Base-by-base conservation (phyloP, 345 rosid species). In the Punica granatum region DNA sequence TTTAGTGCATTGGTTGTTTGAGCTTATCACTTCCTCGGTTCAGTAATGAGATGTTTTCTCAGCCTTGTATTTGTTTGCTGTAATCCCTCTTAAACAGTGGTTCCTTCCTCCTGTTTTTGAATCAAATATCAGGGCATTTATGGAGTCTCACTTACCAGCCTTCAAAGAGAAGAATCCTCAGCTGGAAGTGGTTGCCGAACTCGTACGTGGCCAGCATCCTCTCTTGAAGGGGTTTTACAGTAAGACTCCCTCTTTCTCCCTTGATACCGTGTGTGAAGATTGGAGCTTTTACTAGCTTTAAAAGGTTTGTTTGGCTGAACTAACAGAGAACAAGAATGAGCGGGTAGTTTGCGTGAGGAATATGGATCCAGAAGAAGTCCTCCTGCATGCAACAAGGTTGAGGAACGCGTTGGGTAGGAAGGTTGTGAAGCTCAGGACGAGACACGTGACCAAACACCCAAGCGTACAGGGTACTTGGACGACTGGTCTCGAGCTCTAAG, bases 381-480 rank as follows among this genome's bases (percentile, higher is more conserved):
- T 79, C 41, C 48, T 83, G 26, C 80, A 84, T 28, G 94, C 96
- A 2, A 86, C 84, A 12, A 79, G 92, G 82, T 75, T 94, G 25
- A 87, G 97, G 77, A 89, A 86, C 60, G 77, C 92, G 0, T 63
- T 89, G 68, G 99, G 97, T 53, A 84, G 96, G 75, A 90, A 91
- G 71, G 97, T 91, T 41, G 78, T 86, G 61, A 87, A 89, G 72
- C 76, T 89, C 49, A 85, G 76, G 76, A 94, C 97, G 0, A 82
- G 95, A 65, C 92, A 90, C 68, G 85, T 87, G 23, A 91, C 92
- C 34, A 80, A 80, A 63, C 87, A 88, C 58, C 97, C 96, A 0
- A 87, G 96, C 16, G 97, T 90, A 66, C 97, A 90, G 74, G 99
- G 96, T 65, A 89, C 92, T 0, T 89, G 99, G 99, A 78, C 91